Percentiles rank a stretch among this genome's conserved stretches.
These are phyloP conservation scores for Emydomyces testavorans DNA, from an alignment of 2,329 filamentous ascomycete species.

Conservation along the genomic window DNA sequence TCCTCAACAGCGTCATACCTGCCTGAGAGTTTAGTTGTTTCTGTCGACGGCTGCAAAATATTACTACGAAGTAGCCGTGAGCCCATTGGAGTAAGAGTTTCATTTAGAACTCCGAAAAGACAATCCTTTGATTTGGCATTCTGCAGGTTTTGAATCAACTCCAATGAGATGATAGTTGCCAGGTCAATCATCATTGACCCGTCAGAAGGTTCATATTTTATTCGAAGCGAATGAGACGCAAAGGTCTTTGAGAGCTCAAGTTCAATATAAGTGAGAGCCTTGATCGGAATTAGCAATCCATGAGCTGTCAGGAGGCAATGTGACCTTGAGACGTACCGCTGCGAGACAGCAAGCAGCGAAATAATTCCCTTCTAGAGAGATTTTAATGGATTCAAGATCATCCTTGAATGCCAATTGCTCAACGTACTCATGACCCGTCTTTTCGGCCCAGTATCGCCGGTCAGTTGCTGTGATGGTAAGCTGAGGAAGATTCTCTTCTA, in stretches of 20 bases:
- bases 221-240: slow-evolving; percentile 65
- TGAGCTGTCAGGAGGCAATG: neutral
- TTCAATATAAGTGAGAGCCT: slow-evolving; percentile 76
- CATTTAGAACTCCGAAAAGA: slow-evolving; percentile 73
- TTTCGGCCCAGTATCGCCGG: slow-evolving; percentile 74
- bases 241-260: slow-evolving; percentile 57
- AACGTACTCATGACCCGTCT: slow-evolving; percentile 63
- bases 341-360: slow-evolving; percentile 77
- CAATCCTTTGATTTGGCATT: slow-evolving; percentile 68
- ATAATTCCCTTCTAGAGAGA: slow-evolving; percentile 70
- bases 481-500: slow-evolving; percentile 59
- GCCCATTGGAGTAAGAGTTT: slow-evolving; percentile 82
- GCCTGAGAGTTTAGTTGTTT: slow-evolving; percentile 52
- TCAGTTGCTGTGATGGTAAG: slow-evolving; percentile 55
- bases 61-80: slow-evolving; percentile 70
- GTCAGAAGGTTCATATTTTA: slow-evolving; percentile 78
- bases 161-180: slow-evolving; percentile 72
- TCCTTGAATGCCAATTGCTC: slow-evolving; percentile 66
- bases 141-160: slow-evolving; percentile 79
- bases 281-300: slow-evolving; percentile 15
- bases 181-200: slow-evolving; percentile 94
- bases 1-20: slow-evolving; percentile 79
- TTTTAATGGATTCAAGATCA: slow-evolving; percentile 69
- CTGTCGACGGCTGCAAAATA: slow-evolving; percentile 77
- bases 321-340: slow-evolving; percentile 45